These are phyloP conservation scores for Zanthoxylum bungeanum DNA, from an alignment of 345 rosid genomes.

Conservation along the genomic window DNA sequence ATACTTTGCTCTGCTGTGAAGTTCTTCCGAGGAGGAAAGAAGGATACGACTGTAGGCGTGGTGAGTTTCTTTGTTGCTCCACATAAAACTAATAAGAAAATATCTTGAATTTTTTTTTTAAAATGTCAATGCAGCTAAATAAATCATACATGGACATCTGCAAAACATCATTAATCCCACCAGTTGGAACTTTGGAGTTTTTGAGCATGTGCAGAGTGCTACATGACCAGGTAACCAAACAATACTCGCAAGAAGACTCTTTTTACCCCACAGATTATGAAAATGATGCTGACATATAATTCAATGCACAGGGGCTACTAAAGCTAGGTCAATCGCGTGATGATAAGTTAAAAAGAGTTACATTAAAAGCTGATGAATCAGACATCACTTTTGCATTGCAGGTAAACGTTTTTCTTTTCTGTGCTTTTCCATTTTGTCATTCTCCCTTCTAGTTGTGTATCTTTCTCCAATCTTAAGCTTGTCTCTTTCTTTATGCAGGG, in stretches of 20 bases:
- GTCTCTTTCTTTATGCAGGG: constrained; percentile 43
- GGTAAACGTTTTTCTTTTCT: constrained; percentile 28
- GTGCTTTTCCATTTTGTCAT: background rate
- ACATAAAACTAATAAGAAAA: constrained; percentile 1
- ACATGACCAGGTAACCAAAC: constrained; percentile 67
- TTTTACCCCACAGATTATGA: background rate
- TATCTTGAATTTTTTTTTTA: background rate
- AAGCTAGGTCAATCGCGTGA: constrained; percentile 73
- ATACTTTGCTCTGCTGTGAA: constrained; percentile 78
- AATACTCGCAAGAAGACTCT: background rate
- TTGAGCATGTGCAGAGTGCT: constrained; percentile 71
- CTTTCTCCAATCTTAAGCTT: background rate
- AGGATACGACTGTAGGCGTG: constrained; percentile 73
- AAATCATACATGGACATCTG: constrained; percentile 64
- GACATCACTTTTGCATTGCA: constrained; percentile 85
- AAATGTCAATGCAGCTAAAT: constrained; percentile 58
- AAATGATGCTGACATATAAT: constrained; percentile 1
- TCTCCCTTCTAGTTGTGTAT: background rate
- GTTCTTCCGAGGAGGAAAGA: constrained; percentile 74
- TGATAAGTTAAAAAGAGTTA: constrained; percentile 65
- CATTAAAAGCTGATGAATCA: constrained; percentile 67
- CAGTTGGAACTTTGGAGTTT: constrained; percentile 68
- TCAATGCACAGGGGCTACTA: constrained; percentile 60
- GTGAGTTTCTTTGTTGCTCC: constrained; percentile 27
- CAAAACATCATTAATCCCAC: constrained; percentile 64